Evolutionary conservation across 1,284 basidiomycete genomes (phyloP), one percentile per base, ranked within the genome.

Genomic region (Microbotryum scabiosae): DNA sequence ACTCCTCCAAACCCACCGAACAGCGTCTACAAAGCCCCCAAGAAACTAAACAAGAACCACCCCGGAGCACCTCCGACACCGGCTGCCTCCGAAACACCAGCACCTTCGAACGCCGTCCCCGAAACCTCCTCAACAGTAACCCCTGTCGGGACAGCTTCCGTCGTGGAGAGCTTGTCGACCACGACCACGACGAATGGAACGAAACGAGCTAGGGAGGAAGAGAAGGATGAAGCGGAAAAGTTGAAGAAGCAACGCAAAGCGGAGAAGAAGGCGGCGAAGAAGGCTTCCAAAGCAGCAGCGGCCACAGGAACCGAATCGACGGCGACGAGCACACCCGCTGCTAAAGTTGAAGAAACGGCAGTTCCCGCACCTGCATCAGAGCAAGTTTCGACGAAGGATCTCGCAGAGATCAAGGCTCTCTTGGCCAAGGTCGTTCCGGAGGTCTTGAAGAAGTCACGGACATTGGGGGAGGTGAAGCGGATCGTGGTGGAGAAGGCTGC

Each of bases 21-120:
- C 49, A 65, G 64, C 7, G 61, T 93, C 56, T 93, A 91, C 76
- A 87, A 87, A 73, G 87, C 86, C 23, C 82, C 84, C 7, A 87
- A 86, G 75, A 57, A 53, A 45, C 62, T 63, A 55, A 56, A 49
- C 8, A 46, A 56, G 43, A 52, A 56, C 23, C 48, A 28, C 1
- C 28, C 57, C 20, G 18, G 23, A 52, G 14, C 25, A 52, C n/a
- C 51, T 5, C 32, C 7, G 9, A 43, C 16, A 41, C 45, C 32
- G 18, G 46, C 43, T 16, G 26, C 26, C n/a, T 14, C 23, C 7
- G 26, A 32, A 21, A 30, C 51, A 18, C 36, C 51, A 20, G 51
- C 30, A 12, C 51, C 51, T 25, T 25, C 26, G 46, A 43, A 26
- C 26, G 20, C 58, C 23, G 20, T 46, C 23, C 30, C 51, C 26